Conservation (phyloP, 768 basidiomycete genomes). For the Termitomyces sp. region DNA sequence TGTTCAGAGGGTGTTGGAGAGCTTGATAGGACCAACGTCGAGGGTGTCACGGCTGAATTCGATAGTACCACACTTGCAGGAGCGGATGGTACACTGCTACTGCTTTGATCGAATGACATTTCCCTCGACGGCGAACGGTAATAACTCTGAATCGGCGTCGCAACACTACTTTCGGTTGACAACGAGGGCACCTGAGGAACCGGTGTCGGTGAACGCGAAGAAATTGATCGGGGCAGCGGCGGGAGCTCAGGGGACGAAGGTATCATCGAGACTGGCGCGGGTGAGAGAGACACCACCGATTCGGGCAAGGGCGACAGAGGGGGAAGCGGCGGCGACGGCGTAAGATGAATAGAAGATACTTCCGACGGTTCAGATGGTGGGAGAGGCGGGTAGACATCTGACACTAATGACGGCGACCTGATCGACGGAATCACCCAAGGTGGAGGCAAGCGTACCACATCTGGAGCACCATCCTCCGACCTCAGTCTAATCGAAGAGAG, state of each 20-base stretch:
- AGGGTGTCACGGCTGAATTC: slow-evolving; percentile 14
- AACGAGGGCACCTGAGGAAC: slow-evolving; percentile 3
- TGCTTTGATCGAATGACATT: slow-evolving; percentile 8
- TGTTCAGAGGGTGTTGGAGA: slow-evolving; percentile 18
- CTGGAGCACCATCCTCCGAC: slow-evolving; percentile 24
- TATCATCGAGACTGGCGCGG: slow-evolving; percentile 19
- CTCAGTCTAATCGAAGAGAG: slow-evolving; percentile 26
- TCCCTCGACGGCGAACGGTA: slow-evolving; percentile 16
- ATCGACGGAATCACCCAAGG: slow-evolving; percentile 11
- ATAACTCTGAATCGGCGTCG: slow-evolving; percentile 31
- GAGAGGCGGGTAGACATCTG: slow-evolving; percentile 11
- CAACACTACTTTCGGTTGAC: slow-evolving; percentile 17
- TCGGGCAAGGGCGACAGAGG: slow-evolving; percentile 12
- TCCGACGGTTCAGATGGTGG: slow-evolving; percentile 19
- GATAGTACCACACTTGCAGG: slow-evolving; percentile 11
- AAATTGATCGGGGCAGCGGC: slow-evolving; percentile 18
- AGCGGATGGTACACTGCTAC: slow-evolving; percentile 4
- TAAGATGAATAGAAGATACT: slow-evolving; percentile 14
- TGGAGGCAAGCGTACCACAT: slow-evolving; percentile 13
- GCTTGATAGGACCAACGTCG: slow-evolving; percentile 14
- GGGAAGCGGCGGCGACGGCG: not conserved
- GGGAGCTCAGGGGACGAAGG: slow-evolving; percentile 18
- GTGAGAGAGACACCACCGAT: not conserved
- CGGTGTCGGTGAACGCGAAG: slow-evolving; percentile 9
- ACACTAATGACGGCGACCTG: slow-evolving; percentile 11